Conservation (phyloP, 805 yeast genomes). For the Starmera caribaea region DNA sequence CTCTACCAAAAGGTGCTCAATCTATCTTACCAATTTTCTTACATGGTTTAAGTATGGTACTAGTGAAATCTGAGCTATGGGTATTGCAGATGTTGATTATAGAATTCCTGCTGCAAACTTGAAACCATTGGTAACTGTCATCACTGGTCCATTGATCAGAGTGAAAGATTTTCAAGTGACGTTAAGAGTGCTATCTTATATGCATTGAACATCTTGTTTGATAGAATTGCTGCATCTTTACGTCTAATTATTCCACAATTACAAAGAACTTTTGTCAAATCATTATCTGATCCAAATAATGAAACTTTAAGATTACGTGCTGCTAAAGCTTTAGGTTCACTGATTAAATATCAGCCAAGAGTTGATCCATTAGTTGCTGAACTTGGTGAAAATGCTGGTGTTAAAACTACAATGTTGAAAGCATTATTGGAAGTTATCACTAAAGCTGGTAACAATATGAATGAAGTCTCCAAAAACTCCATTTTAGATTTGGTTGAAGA, state of each 20-base stretch:
- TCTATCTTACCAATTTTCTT: slow-evolving; percentile 85
- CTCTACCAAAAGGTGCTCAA: slow-evolving; percentile 70
- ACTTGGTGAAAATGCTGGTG: slow-evolving; percentile 61
- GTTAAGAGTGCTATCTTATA: slow-evolving; percentile 89
- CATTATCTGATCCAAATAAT: slow-evolving; percentile 68
- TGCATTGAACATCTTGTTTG: slow-evolving; percentile 71
- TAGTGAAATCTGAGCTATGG: slow-evolving; percentile 78
- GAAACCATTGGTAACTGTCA: slow-evolving; percentile 82
- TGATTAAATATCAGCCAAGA: slow-evolving; percentile 84
- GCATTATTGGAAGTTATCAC: slow-evolving; percentile 77
- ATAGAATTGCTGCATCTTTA: slow-evolving; percentile 80
- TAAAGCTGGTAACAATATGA: slow-evolving; percentile 71
- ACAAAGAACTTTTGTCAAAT: slow-evolving; percentile 92
- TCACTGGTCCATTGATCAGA: slow-evolving; percentile 96
- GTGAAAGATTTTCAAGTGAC: slow-evolving; percentile 85
- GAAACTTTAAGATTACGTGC: slow-evolving; percentile 74
- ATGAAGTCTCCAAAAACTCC: slow-evolving; percentile 58
- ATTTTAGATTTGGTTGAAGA: slow-evolving; percentile 69
- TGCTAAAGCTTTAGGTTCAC: slow-evolving; percentile 79
- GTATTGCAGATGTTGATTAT: slow-evolving; percentile 77
- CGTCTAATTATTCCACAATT: slow-evolving; percentile 96
- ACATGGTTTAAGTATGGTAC: slow-evolving; percentile 93
- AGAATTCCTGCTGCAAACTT: slow-evolving; percentile 77
- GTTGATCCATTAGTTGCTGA: slow-evolving; percentile 89
- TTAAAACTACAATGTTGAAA: slow-evolving; percentile 75